A percentile compares a stretch with the other conserved stretches of the same genome.
Conservation (phyloP, 164 flowering plant genomes). For the Chimonanthus salicifolius region DNA sequence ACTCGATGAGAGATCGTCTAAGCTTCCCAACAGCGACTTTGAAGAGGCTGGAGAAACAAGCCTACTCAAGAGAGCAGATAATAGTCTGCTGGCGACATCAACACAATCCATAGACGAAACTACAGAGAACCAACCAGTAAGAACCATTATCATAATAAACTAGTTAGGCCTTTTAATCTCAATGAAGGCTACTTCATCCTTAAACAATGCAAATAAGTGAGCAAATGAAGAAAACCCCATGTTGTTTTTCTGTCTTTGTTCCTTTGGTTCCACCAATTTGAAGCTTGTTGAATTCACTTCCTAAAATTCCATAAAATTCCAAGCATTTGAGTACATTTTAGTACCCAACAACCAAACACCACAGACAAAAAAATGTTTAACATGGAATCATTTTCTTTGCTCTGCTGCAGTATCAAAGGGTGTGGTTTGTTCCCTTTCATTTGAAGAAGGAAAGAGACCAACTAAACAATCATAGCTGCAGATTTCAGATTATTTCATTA, state of each 20-base stretch:
- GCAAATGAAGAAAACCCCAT: background rate
- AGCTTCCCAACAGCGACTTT: slow-evolving; percentile 43
- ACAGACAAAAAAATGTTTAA: too few species aligned
- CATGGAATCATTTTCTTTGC: too few species aligned
- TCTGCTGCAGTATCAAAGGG: too few species aligned
- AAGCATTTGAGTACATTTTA: too few species aligned
- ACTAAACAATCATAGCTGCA: background rate
- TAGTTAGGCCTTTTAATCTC: background rate
- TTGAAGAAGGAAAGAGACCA: background rate
- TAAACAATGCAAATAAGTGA: background rate
- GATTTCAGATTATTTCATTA: background rate
- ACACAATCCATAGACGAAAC: slow-evolving; percentile 20
- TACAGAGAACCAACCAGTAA: slow-evolving; percentile 28
- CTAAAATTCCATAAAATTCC: too few species aligned
- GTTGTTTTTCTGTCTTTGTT: background rate
- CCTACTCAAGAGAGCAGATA: slow-evolving; percentile 39
- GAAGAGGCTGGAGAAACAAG: slow-evolving; percentile 33
- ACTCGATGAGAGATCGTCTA: slow-evolving; percentile 16
- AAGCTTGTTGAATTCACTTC: too few species aligned
- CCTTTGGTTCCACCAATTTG: background rate
- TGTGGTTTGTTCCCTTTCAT: too few species aligned
- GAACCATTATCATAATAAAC: slow-evolving; percentile 1
- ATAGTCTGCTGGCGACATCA: slow-evolving; percentile 8
- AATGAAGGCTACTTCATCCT: background rate
- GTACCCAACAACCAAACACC: too few species aligned